phyloP scores from a whole-genome alignment of 208 protist species.

The Crithidia mellificae region DNA sequence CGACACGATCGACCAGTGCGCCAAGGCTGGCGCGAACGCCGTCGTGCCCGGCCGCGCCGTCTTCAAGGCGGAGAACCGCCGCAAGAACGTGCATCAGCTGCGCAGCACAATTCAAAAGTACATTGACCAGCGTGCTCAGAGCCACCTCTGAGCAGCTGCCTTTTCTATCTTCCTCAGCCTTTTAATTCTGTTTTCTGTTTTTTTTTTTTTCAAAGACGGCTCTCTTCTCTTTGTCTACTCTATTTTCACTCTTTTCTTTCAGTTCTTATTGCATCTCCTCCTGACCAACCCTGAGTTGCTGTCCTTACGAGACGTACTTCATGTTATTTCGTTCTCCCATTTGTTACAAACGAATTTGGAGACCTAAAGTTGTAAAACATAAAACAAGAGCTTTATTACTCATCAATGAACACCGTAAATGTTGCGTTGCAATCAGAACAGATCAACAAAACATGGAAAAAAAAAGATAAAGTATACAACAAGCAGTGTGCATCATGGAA shows the following conservation, averaged over 20 bases:
- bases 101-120: constrained; percentile 39
- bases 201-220: background rate
- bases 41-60: constrained; percentile 97
- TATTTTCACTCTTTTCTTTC: background rate
- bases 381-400: too few relatives aligned
- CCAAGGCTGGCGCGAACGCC: constrained; percentile 96
- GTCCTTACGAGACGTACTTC: background rate
- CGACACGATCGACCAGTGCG: constrained; percentile 91
- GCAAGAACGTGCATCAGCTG: constrained; percentile 41
- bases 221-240: too few relatives aligned
- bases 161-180: too few relatives aligned
- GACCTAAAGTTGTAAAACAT: too few relatives aligned
- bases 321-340: background rate
- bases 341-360: background rate
- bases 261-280: background rate
- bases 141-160: constrained; percentile 13
- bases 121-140: constrained; percentile 20
- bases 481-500: too few relatives aligned
- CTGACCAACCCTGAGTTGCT: background rate
- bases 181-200: constrained; percentile 3
- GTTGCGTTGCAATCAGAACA: too few relatives aligned
- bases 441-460: too few relatives aligned
- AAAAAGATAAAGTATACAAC: too few relatives aligned
- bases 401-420: too few relatives aligned
- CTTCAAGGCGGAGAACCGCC: constrained; percentile 80